Base-by-base conservation (phyloP, 2,329 filamentous ascomycete species). In the Penicillium sp. region DNA sequence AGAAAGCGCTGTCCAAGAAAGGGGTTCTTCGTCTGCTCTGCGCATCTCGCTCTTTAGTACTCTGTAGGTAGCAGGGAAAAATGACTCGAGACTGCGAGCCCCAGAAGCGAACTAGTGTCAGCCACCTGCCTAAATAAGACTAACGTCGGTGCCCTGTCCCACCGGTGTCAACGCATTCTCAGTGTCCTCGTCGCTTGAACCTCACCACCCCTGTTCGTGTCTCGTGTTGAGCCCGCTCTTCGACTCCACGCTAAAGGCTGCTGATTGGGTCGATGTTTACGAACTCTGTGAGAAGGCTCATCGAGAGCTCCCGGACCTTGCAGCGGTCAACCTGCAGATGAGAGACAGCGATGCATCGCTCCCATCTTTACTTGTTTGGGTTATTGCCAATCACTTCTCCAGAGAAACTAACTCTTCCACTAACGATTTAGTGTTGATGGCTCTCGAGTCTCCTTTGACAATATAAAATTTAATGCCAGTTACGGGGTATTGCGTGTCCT, bases 331-430 rank as follows among this genome's bases (percentile, higher is more conserved):
- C n/a, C 30, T 59, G 48, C 56, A 53, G 35, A 49, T 56, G 50
- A 51, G 46, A 50, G 50, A 35, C 29, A 60, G 23, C n/a, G 26
- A 38, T 38, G 29, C 23, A 50, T 17, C 35, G 45, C 55, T 58
- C 61, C 15, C 59, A 68, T 68, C 66, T 38, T 67, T 67, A 66
- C 65, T 64, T 41, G 26, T 66, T 68, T 60, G 38, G 65, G 65
- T 54, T 60, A 49, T 52, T 61, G 61, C 64, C 64, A 59, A 64
- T 61, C 58, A 54, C 58, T 56, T 56, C 57, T 62, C 60, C 61
- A 59, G 59, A 60, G 44, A 62, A 56, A 63, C 61, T 64, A 68
- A 67, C 61, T 63, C 60, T 61, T 58, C 44, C 56, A 58, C 66
- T 67, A 69, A 62, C 59, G 57, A 55, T 19, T 62, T 66, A 66